A percentile compares a stretch with the other conserved stretches of the same genome.
phyloP scores from a whole-genome alignment of 2,329 filamentous ascomycete species.

The Phyllosticta citrichinensis region DNA sequence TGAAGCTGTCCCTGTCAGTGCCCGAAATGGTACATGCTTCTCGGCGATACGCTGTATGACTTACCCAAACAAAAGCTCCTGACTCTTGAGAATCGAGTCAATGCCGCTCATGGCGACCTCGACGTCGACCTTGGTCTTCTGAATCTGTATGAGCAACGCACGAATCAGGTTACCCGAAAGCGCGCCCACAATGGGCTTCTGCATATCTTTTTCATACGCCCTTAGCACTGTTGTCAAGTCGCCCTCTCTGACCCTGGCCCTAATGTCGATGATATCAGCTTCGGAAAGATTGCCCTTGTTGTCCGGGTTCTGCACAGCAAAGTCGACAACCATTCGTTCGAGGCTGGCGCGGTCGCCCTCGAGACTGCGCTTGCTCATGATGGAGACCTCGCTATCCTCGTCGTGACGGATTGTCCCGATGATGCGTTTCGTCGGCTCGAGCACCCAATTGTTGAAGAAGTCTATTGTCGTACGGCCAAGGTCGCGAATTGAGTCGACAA shows the following conservation, averaged over 20 bases:
- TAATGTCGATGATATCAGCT: conserved; percentile 61
- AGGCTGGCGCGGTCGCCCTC: conserved; percentile 83
- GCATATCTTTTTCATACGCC: conserved; percentile 84
- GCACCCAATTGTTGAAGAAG: conserved; percentile 95
- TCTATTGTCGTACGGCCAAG: conserved; percentile 70
- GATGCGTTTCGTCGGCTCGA: conserved; percentile 73
- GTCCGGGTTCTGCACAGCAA: conserved; percentile 72
- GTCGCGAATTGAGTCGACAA: conserved; percentile 69
- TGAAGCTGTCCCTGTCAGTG: conserved; percentile 50
- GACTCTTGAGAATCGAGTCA: conserved; percentile 85
- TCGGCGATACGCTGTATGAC: conserved; percentile 6
- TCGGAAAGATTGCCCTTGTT: conserved; percentile 53
- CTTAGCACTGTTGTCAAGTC: conserved; percentile 85
- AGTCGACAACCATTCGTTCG: conserved; percentile 97
- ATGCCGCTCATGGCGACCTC: conserved; percentile 95
- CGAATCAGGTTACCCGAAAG: conserved; percentile 79
- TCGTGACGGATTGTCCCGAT: conserved; percentile 91
- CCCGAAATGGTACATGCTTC: neutral
- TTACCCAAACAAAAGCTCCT: conserved; percentile 82
- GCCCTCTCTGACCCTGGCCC: conserved; percentile 74
- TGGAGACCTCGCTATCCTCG: conserved; percentile 82
- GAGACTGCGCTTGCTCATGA: conserved; percentile 90
- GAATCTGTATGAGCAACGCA: conserved; percentile 87
- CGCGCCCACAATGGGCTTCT: conserved; percentile 70
- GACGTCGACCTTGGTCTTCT: conserved; percentile 98